A percentile compares a stretch with the other conserved stretches of the same genome.
These are phyloP conservation scores for Talaromyces amestolkiae DNA, from an alignment of 2,329 filamentous ascomycete genomes.

Conservation along the genomic window DNA sequence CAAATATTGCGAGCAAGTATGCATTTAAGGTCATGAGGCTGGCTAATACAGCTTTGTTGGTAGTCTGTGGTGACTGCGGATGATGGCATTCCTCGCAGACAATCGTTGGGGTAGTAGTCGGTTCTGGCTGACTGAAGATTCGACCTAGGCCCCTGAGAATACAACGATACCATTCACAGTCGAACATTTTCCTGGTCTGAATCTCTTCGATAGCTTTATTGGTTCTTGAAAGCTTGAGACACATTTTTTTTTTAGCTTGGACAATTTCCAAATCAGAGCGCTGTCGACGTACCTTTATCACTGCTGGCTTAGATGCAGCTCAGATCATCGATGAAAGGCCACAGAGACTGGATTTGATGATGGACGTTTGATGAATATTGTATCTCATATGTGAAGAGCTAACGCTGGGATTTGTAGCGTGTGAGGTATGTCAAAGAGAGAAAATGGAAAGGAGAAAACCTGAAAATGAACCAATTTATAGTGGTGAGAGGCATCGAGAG, in stretches of 20 bases:
- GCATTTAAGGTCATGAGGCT: slow-evolving; percentile 5
- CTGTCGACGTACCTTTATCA: not conserved
- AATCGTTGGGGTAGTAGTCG: not conserved
- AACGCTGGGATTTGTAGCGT: not conserved
- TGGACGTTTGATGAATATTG: not conserved
- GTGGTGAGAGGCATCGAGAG: not conserved
- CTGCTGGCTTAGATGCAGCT: not conserved
- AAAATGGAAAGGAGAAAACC: not conserved
- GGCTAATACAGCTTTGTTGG: slow-evolving; percentile 1
- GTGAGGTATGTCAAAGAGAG: not conserved
- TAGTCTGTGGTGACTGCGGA: slow-evolving; percentile 13
- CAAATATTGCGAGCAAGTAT: slow-evolving; percentile 8
- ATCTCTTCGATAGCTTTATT: no score
- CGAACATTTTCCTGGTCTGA: not conserved
- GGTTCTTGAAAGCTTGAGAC: not conserved
- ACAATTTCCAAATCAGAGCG: no score
- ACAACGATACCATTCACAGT: not conserved
- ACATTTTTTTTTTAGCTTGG: not conserved
- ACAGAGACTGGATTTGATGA: not conserved
- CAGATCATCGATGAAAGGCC: not conserved
- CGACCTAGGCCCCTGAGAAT: not conserved
- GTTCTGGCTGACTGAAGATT: not conserved
- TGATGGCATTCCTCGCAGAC: slow-evolving; percentile 15
- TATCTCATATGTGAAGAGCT: not conserved
- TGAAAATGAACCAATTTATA: not conserved